These are phyloP conservation scores for Musa schizocarpa DNA, from an alignment of 176 grass and related monocot species.

Conservation along the genomic window DNA sequence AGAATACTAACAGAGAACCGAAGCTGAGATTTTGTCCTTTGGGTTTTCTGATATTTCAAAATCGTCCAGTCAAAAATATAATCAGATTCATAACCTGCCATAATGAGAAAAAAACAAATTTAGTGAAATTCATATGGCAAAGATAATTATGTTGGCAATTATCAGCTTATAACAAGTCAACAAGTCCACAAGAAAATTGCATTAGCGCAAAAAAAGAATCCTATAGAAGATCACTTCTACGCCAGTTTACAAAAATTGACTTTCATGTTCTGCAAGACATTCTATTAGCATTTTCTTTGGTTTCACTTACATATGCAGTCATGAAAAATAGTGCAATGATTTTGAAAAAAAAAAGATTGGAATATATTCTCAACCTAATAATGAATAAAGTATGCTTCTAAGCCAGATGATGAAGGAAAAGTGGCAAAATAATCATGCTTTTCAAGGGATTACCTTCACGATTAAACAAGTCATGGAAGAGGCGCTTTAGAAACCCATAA, in stretches of 20 bases:
- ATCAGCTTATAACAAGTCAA: not conserved
- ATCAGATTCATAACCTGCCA: slow-evolving; percentile 46
- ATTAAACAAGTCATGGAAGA: slow-evolving; percentile 47
- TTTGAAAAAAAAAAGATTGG: not conserved
- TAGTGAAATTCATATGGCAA: not conserved
- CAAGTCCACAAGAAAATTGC: not conserved
- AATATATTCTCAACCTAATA: not conserved
- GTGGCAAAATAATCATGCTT: slow-evolving; percentile 1
- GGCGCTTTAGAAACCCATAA: slow-evolving; percentile 39
- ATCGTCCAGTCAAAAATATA: slow-evolving; percentile 63
- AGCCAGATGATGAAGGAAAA: not conserved
- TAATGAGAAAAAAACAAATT: not conserved
- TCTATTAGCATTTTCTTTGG: no score
- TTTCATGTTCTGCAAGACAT: no score
- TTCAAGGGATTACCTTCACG: slow-evolving; percentile 43
- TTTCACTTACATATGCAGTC: not conserved
- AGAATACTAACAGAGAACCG: slow-evolving; percentile 22
- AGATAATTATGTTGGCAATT: not conserved
- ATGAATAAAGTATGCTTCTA: not conserved
- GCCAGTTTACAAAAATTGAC: no score
- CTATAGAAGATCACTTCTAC: no score
- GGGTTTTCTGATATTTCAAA: slow-evolving; percentile 50
- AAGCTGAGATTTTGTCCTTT: slow-evolving; percentile 44
- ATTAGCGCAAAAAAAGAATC: no score
- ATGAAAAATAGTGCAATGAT: not conserved